Conservation (phyloP, 2,329 filamentous ascomycete genomes). For the Diaporthe sp. region DNA sequence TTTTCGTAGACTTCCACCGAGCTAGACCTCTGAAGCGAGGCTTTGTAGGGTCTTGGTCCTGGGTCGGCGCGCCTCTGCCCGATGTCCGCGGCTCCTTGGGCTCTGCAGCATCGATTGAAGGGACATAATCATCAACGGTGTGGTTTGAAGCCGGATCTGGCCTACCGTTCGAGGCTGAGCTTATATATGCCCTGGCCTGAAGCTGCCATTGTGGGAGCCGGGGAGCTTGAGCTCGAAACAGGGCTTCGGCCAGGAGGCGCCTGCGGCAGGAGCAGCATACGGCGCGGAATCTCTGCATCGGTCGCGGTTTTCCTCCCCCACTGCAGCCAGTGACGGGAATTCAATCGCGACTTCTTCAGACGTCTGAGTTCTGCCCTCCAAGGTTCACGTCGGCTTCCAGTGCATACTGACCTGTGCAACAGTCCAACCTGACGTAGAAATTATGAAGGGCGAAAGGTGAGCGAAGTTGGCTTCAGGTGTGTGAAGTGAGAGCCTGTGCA, state of each 20-base stretch:
- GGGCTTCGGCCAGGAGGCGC: constrained; percentile 28
- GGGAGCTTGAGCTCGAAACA: constrained; percentile 40
- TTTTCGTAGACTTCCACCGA: constrained; percentile 5
- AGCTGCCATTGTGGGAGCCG: constrained; percentile 32
- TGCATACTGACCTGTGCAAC: constrained; percentile 8
- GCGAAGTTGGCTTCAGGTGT: not conserved
- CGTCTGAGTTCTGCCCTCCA: not conserved
- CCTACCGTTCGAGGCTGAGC: constrained; percentile 7
- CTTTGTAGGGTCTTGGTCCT: not conserved
- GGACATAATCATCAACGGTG: constrained; percentile 17
- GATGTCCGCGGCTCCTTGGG: not conserved
- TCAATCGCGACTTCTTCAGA: not conserved
- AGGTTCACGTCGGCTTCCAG: not conserved
- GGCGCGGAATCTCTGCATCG: constrained; percentile 21
- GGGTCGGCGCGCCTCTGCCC: not conserved
- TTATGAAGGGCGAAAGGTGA: not conserved
- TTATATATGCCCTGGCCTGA: not conserved
- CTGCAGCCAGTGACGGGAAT: not conserved
- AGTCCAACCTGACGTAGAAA: not conserved
- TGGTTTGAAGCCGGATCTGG: not conserved
- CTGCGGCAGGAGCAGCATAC: constrained; percentile 34
- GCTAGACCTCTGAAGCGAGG: constrained; percentile 24
- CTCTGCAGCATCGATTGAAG: constrained; percentile 31
- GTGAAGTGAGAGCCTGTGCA: not conserved
- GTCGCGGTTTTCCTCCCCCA: constrained; percentile 1